Evolutionary conservation across 148 eudicot species (phyloP).

Genomic region (Rheum nobile): DNA sequence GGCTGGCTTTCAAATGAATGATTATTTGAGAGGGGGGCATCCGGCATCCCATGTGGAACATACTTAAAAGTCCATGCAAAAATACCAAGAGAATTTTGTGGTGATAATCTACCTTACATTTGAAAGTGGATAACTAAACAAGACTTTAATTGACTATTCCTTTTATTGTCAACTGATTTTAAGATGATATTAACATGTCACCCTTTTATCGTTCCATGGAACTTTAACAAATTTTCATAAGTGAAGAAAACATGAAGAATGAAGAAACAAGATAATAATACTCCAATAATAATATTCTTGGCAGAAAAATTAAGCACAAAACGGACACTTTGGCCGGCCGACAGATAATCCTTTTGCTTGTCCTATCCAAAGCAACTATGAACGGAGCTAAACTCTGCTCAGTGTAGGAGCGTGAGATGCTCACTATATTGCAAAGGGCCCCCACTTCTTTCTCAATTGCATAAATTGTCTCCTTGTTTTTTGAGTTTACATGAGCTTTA

Average conservation of each 20-base stretch:
- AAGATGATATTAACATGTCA: too few relatives aligned
- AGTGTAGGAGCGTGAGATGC: slow-evolving; percentile 16
- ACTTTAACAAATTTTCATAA: not conserved
- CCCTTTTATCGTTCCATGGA: too few relatives aligned
- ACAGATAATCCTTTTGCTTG: slow-evolving; percentile 17
- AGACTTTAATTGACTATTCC: too few relatives aligned
- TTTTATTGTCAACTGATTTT: too few relatives aligned
- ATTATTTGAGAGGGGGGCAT: slow-evolving; percentile 4
- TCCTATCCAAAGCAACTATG: slow-evolving; percentile 26
- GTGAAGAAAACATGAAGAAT: not conserved
- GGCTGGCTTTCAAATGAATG: not conserved
- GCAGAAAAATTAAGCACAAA: not conserved
- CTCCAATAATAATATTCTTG: not conserved
- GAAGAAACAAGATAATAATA: not conserved
- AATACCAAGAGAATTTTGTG: not conserved
- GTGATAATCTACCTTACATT: too few relatives aligned
- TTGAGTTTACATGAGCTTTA: slow-evolving; percentile 1
- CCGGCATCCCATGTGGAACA: slow-evolving; percentile 3
- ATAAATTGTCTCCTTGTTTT: slow-evolving; percentile 4
- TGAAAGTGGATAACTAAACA: too few relatives aligned
- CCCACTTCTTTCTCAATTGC: not conserved
- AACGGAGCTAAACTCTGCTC: slow-evolving; percentile 16
- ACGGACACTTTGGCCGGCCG: slow-evolving; percentile 12
- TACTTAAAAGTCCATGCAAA: not conserved
- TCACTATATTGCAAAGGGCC: slow-evolving; percentile 1